Conservation (phyloP, 345 rosid genomes). For the Linum usitatissimum region DNA sequence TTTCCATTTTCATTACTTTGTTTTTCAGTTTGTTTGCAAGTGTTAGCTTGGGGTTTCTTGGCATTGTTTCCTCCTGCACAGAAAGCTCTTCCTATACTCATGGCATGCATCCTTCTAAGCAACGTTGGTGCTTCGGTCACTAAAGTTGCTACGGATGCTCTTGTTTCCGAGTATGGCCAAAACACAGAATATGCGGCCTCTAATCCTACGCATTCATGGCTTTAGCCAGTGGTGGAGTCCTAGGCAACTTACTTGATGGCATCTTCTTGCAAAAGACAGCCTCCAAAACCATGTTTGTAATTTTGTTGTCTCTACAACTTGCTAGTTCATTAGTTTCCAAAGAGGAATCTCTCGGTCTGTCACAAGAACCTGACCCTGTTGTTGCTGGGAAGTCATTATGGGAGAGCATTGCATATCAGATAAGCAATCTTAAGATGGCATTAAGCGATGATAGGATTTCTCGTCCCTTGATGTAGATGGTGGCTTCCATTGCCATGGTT, state of each 20-base stretch:
- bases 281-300: not conserved
- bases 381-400: constrained; percentile 24
- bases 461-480: constrained; percentile 54
- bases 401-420: constrained; percentile 35
- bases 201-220: constrained; percentile 89
- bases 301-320: not conserved
- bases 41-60: constrained; percentile 73
- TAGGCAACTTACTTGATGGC: constrained; percentile 25
- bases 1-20: not conserved
- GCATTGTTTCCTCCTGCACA: constrained; percentile 49
- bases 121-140: constrained; percentile 79
- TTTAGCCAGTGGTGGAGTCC: constrained; percentile 67
- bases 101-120: constrained; percentile 55
- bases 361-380: constrained; percentile 18
- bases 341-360: constrained; percentile 53
- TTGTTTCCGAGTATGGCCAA: constrained; percentile 75
- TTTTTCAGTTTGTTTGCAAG: constrained; percentile 54
- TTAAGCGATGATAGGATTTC: constrained; percentile 46
- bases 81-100: constrained; percentile 49
- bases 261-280: not conserved
- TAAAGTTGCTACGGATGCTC: constrained; percentile 85
- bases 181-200: constrained; percentile 39
- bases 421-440: constrained; percentile 40
- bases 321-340: constrained; percentile 23
- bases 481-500: constrained; percentile 51